A percentile compares a stretch with the other conserved stretches of the same genome.
Conservation (phyloP, 805 yeast species). For the Ogataea ganodermae region DNA sequence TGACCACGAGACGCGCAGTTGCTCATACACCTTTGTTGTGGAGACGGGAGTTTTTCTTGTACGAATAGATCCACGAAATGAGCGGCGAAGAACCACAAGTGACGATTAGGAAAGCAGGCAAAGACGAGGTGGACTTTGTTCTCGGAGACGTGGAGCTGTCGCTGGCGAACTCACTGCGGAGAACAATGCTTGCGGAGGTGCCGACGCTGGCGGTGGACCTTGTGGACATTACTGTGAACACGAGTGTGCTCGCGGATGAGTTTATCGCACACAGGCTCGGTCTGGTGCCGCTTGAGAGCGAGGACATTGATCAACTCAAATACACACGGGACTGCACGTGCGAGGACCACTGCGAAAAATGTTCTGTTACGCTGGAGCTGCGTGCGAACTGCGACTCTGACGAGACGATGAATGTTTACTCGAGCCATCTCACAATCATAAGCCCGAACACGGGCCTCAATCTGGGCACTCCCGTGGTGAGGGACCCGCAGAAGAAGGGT, state of each 20-base stretch:
- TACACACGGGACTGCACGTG: conserved; percentile 97
- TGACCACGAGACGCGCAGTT: not conserved
- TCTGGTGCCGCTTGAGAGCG: conserved; percentile 81
- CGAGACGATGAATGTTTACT: conserved; percentile 84
- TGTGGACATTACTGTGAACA: conserved; percentile 90
- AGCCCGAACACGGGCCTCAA: conserved; percentile 33
- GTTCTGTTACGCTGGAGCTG: conserved; percentile 84
- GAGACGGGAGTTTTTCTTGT: not conserved
- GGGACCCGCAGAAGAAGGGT: conserved; percentile 77
- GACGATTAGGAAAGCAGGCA: conserved; percentile 82
- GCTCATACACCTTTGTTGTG: not conserved
- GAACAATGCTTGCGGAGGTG: conserved; percentile 93
- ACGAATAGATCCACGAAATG: conserved; percentile 17
- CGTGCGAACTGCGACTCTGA: conserved; percentile 87
- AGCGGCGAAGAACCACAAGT: conserved; percentile 66
- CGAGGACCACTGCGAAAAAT: conserved; percentile 94
- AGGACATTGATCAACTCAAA: conserved; percentile 78
- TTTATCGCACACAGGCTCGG: conserved; percentile 94
- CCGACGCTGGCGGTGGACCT: conserved; percentile 96
- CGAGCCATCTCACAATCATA: conserved; percentile 66
- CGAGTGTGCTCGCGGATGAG: conserved; percentile 96
- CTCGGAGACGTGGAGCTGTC: conserved; percentile 84
- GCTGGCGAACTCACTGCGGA: conserved; percentile 86
- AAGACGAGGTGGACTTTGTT: conserved; percentile 88
- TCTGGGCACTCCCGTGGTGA: conserved; percentile 83